A percentile compares a stretch with the other conserved stretches of the same genome.
These are phyloP conservation scores for Rhizopogon vulgaris DNA, from an alignment of 768 basidiomycete genomes.

Conservation along the genomic window DNA sequence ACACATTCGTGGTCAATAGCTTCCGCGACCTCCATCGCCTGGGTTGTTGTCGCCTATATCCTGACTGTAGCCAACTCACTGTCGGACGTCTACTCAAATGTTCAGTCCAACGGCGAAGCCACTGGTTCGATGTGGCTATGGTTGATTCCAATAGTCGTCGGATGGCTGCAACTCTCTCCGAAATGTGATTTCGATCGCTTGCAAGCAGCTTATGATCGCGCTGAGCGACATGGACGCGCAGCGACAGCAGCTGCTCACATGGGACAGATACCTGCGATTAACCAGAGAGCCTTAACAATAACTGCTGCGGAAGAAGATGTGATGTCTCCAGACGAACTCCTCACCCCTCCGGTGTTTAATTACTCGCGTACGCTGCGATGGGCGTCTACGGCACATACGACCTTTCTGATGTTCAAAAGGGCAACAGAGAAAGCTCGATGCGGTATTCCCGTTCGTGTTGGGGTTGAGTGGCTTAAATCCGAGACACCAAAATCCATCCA, in stretches of 20 bases:
- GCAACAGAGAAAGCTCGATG: slow-evolving; percentile 6
- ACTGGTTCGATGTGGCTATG: slow-evolving; percentile 30
- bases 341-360: not conserved
- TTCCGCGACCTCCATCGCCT: slow-evolving; percentile 27
- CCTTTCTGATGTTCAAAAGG: not conserved
- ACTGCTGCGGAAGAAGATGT: not conserved
- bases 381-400: not conserved
- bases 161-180: slow-evolving; percentile 30
- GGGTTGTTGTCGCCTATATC: slow-evolving; percentile 23
- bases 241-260: slow-evolving; percentile 14
- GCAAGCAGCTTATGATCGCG: slow-evolving; percentile 17
- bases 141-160: slow-evolving; percentile 27
- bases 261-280: not conserved
- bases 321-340: not conserved
- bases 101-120: not conserved
- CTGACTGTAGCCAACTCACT: slow-evolving; percentile 9
- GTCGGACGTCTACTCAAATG: not conserved
- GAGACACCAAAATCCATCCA: not conserved
- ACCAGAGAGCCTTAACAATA: not conserved
- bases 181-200: slow-evolving; percentile 26
- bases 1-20: slow-evolving; percentile 29
- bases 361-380: not conserved
- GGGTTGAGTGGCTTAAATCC: not conserved
- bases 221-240: slow-evolving; percentile 11
- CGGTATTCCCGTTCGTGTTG: slow-evolving; percentile 4